Percentiles rank a stretch among this genome's conserved stretches.
phyloP scores from a whole-genome alignment of 2,329 filamentous ascomycete species.

The Verticillium nonalfalfae region DNA sequence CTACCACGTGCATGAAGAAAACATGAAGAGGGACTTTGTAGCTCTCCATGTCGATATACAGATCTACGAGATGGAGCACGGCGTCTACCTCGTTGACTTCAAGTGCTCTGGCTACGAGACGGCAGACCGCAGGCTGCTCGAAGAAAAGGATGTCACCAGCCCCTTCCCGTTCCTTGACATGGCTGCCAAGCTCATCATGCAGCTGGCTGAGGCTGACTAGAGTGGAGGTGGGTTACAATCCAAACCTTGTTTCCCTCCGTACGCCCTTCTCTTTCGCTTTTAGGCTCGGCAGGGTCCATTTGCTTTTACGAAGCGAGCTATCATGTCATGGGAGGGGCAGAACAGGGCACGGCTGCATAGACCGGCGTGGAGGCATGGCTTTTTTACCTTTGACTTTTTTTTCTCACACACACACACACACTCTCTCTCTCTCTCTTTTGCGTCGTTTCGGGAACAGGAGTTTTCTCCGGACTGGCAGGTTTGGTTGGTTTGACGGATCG shows the following conservation, averaged over 20 bases:
- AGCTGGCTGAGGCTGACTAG: constrained; percentile 75
- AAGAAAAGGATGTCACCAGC: constrained; percentile 92
- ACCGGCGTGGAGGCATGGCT: background rate
- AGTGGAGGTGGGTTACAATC: background rate
- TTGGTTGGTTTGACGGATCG: too few species aligned
- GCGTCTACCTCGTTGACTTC: constrained; percentile 95
- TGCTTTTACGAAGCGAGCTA: background rate
- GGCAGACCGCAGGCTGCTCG: constrained; percentile 63
- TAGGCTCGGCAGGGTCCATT: background rate
- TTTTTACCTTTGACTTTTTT: background rate
- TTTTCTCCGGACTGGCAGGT: background rate
- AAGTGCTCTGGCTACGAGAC: constrained; percentile 97
- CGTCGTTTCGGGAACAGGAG: background rate
- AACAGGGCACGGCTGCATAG: background rate
- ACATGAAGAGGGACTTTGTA: constrained; percentile 55
- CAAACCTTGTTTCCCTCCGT: background rate
- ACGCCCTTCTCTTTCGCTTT: background rate
- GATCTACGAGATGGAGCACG: constrained; percentile 87
- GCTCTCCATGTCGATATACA: constrained; percentile 95
- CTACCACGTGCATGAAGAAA: constrained; percentile 34
- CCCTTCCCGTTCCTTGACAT: constrained; percentile 96
- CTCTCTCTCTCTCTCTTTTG: background rate
- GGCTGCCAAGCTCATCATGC: constrained; percentile 85
- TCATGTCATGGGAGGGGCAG: background rate
- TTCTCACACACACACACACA: too few species aligned